Base-by-base conservation (phyloP, 768 basidiomycete genomes). In the Kockovaella imperatae region DNA sequence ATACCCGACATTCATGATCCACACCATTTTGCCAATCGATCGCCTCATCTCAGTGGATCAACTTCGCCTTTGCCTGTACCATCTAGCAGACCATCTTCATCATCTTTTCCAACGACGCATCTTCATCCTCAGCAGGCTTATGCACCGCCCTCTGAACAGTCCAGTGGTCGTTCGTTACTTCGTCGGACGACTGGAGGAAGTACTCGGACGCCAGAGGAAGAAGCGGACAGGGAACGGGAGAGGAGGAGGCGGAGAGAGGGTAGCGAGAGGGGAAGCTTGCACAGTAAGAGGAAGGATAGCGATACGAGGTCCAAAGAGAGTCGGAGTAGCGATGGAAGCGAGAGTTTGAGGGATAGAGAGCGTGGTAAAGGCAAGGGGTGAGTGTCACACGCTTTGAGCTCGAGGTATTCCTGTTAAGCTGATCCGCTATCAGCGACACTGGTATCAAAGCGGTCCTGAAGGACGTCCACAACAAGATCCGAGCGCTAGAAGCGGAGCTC, bases 1-100 rank as follows among this genome's bases (percentile, higher is more conserved):
- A 89, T 97, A 64, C 87, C 86, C 50, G 78, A 86, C 31, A 82
- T 87, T 61, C 86, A 97, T 68, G 87, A 97, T 68, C 88, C 95
- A 0, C 79, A 89, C 26, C 79, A 84, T 10, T 97, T 97, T 71
- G 21, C 50, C 50, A n/a, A n/a, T n/a, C n/a, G n/a, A n/a, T n/a
- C n/a, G n/a, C n/a, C n/a, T n/a, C n/a, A n/a, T n/a, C n/a, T n/a
- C n/a, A n/a, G n/a, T n/a, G n/a, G n/a, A n/a, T n/a, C n/a, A n/a
- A n/a, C n/a, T n/a, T n/a, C n/a, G n/a, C n/a, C n/a, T n/a, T n/a
- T n/a, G n/a, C n/a, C n/a, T n/a, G n/a, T n/a, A n/a, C n/a, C n/a
- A n/a, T n/a, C n/a, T n/a, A n/a, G n/a, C n/a, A n/a, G n/a, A n/a
- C n/a, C n/a, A 13, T 31, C 42, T 75, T 23, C 54, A 54, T 17